Conservation (phyloP, 2,329 filamentous ascomycete species). For the Aspergillus ruber region DNA sequence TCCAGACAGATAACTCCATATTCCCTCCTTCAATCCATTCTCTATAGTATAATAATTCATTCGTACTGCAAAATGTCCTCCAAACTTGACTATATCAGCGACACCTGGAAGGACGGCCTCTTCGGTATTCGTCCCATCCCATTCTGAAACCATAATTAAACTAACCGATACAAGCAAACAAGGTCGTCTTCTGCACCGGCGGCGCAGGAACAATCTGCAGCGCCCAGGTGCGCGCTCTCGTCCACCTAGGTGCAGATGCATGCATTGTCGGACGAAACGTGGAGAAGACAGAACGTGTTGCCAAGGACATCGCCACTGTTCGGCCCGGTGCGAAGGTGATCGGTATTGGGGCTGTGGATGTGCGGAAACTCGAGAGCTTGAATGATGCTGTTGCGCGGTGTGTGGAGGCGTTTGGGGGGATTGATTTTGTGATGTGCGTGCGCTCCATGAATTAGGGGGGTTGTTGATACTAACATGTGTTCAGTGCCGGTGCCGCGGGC, state of each 20-base stretch:
- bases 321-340: constrained; percentile 76
- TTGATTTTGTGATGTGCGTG: constrained; percentile 82
- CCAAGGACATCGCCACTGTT: constrained; percentile 73
- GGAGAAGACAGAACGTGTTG: constrained; percentile 76
- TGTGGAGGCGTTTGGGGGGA: constrained; percentile 72
- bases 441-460: neutral
- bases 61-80: constrained; percentile 51
- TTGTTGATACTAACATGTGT: constrained; percentile 9
- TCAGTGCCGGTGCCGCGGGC: constrained; percentile 82
- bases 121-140: constrained; percentile 54
- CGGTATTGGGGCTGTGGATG: constrained; percentile 69
- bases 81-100: constrained; percentile 69
- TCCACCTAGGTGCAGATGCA: constrained; percentile 84
- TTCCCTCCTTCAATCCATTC: neutral
- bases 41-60: neutral
- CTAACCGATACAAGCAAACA: constrained; percentile 54
- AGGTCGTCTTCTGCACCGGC: constrained; percentile 91
- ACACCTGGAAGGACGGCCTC: constrained; percentile 79
- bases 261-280: constrained; percentile 88
- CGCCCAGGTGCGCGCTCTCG: constrained; percentile 84
- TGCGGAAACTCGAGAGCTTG: constrained; percentile 65
- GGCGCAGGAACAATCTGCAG: constrained; percentile 92
- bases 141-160: neutral
- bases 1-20: neutral
- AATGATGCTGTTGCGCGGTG: constrained; percentile 71